Percentiles rank a stretch among this genome's conserved stretches.
These are phyloP conservation scores for Cercophora scortea DNA, from an alignment of 495 filamentous ascomycete genomes.

Conservation along the genomic window DNA sequence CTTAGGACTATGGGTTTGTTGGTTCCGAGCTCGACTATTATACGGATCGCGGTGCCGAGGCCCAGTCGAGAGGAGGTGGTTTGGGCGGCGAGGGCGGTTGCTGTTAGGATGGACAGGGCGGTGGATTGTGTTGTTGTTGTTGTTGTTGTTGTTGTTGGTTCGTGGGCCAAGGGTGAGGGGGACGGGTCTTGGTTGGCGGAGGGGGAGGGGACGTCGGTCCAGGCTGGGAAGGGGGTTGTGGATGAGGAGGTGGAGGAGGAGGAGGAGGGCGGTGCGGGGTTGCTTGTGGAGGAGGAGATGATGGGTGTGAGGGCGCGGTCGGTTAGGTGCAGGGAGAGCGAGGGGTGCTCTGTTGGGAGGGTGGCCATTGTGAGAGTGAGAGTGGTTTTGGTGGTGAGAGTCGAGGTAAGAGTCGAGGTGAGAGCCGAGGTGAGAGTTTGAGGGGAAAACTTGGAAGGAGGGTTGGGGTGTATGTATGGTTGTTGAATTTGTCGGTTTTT, in stretches of 20 bases:
- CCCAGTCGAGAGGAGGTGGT: conserved; percentile 27
- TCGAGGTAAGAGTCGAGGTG: too few relatives aligned
- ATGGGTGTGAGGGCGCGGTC: conserved; percentile 36
- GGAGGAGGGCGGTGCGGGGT: neutral
- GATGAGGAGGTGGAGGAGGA: conserved; percentile 14
- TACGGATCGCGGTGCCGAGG: conserved; percentile 29
- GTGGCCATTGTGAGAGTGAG: conserved; percentile 20
- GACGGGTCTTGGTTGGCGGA: too few relatives aligned
- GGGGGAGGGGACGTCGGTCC: neutral
- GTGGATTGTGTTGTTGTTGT: conserved; percentile 5
- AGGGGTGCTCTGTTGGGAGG: conserved; percentile 27
- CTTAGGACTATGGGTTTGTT: conserved; percentile 29
- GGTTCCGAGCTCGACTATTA: conserved; percentile 31
- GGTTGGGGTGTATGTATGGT: neutral
- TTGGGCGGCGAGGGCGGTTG: conserved; percentile 29
- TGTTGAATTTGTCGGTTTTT: neutral
- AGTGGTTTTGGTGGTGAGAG: neutral
- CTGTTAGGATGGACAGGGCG: conserved; percentile 28
- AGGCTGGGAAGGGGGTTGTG: neutral
- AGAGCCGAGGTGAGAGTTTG: conserved; percentile 18
- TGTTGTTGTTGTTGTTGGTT: neutral
- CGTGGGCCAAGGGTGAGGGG: too few relatives aligned
- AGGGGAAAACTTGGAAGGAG: neutral
- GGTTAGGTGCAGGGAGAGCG: conserved; percentile 31
- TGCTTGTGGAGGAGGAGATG: conserved; percentile 25